These are phyloP conservation scores for Candida peoriensis DNA, from an alignment of 805 yeast species.

Conservation along the genomic window DNA sequence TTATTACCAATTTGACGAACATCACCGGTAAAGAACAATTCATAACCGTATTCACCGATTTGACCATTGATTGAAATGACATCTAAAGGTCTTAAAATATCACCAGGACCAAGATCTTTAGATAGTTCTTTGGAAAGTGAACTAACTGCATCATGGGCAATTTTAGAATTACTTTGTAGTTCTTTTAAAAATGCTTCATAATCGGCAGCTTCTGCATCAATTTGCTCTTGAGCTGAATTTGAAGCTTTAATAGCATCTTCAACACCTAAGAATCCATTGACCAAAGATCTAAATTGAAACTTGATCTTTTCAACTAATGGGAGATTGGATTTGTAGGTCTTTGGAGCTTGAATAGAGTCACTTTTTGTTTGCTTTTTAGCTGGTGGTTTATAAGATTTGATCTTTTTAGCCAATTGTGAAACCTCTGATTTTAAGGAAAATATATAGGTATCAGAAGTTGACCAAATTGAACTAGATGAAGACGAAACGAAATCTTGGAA, in stretches of 20 bases:
- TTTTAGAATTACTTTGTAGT: constrained; percentile 7
- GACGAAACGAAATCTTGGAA: constrained; percentile 40
- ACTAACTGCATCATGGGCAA: constrained; percentile 15
- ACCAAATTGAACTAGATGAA: background rate
- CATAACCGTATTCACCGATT: constrained; percentile 71
- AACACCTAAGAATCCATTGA: constrained; percentile 21
- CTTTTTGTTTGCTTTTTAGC: background rate
- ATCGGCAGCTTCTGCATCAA: constrained; percentile 1
- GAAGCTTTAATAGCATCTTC: constrained; percentile 8
- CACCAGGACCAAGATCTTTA: constrained; percentile 53
- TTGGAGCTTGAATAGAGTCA: constrained; percentile 1
- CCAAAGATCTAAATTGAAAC: constrained; percentile 7
- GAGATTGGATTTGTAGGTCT: constrained; percentile 1
- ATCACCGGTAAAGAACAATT: constrained; percentile 50
- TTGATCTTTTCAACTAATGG: constrained; percentile 8
- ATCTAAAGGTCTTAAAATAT: constrained; percentile 55
- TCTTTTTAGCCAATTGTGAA: background rate
- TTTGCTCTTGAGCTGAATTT: constrained; percentile 1
- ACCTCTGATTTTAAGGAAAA: constrained; percentile 3
- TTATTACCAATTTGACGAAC: constrained; percentile 52
- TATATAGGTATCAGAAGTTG: constrained; percentile 1
- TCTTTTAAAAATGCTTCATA: constrained; percentile 9
- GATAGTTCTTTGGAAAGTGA: constrained; percentile 8
- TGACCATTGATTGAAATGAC: constrained; percentile 41
- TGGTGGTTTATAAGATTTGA: background rate